phyloP scores from a whole-genome alignment of 2,329 filamentous ascomycete genomes.

The Trichoderma brevicompactum region DNA sequence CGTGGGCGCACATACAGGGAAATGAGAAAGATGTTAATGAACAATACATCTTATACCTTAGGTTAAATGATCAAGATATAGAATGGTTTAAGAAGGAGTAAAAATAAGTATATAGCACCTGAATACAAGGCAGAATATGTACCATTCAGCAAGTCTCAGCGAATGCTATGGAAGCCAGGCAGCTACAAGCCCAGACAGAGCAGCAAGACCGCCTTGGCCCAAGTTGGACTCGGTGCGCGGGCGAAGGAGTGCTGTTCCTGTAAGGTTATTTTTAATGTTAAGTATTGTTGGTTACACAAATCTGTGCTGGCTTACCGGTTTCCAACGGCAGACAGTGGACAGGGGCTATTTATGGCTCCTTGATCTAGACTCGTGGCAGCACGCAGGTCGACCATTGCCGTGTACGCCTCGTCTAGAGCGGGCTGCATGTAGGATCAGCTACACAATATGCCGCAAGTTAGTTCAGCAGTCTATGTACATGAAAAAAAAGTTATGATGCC shows the following conservation, averaged over 20 bases:
- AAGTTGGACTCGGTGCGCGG: too few relatives aligned
- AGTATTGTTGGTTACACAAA: not conserved
- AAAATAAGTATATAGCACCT: not conserved
- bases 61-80: not conserved
- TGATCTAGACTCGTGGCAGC: not conserved
- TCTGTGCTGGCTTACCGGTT: not conserved
- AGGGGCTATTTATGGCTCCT: not conserved
- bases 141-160: too few relatives aligned
- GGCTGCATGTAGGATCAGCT: not conserved
- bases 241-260: too few relatives aligned
- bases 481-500: too few relatives aligned
- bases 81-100: not conserved
- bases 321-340: not conserved
- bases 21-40: not conserved
- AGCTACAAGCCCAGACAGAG: too few relatives aligned
- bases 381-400: not conserved
- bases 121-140: too few relatives aligned
- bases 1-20: not conserved
- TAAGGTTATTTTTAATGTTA: too few relatives aligned
- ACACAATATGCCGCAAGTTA: not conserved
- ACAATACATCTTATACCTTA: not conserved
- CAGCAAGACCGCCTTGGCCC: too few relatives aligned
- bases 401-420: not conserved
- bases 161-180: too few relatives aligned
- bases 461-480: not conserved